Percentiles rank a stretch among this genome's conserved stretches.
phyloP scores from a whole-genome alignment of 345 rosid species.

The Eucalyptus regnans region DNA sequence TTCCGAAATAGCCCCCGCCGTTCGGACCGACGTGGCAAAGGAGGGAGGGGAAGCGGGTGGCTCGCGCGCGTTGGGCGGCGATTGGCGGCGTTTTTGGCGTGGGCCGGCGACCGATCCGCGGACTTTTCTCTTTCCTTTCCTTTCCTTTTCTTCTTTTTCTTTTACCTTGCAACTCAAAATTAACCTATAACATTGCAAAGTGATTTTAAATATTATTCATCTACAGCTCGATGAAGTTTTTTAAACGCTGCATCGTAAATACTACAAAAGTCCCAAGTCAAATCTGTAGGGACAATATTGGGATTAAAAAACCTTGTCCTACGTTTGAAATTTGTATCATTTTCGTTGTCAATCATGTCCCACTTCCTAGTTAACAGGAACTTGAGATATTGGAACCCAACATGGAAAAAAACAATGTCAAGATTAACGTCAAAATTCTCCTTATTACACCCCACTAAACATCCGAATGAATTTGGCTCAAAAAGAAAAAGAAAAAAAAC shows the following conservation, averaged over 20 bases:
- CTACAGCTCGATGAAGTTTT: background rate
- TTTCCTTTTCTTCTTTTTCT: too few species aligned
- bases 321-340: accelerated
- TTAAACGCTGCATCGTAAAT: background rate
- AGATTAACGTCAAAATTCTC: background rate
- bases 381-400: accelerated
- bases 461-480: too few species aligned
- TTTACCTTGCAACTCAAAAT: background rate
- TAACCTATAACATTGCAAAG: background rate
- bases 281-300: background rate
- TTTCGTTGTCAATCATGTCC: accelerated
- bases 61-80: background rate
- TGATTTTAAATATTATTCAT: background rate
- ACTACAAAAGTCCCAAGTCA: background rate
- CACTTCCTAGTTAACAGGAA: background rate
- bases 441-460: background rate
- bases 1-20: background rate
- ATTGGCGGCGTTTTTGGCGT: background rate
- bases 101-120: background rate
- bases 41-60: background rate
- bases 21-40: background rate
- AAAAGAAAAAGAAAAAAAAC: too few species aligned
- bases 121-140: background rate
- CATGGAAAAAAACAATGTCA: background rate
- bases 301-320: accelerated